Evolutionary conservation across 345 rosid genomes (phyloP), one percentile per base, ranked within the genome.

Genomic region (Excoecaria cochinchinensis): DNA sequence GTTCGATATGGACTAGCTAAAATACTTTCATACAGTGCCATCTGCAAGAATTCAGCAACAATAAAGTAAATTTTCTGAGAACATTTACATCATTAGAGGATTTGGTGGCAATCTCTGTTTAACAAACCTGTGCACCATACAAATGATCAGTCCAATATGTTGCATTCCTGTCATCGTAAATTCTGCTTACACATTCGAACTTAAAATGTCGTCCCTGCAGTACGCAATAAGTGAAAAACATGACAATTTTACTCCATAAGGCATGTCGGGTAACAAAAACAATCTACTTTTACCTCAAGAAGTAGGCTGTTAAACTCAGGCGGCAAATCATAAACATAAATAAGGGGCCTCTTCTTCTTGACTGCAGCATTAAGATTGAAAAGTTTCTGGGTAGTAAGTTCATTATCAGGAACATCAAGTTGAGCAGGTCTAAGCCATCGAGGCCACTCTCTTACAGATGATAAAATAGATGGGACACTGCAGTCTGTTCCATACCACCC

Each of bases 401-500:
- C 76, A 71, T 75, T 80, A 58, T 81, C 69, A 47, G 96, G 94
- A 75, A 92, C 79, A 79, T 89, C 87, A 74, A 95, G 75, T 62
- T 85, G 92, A 79, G 98, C 94, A 74, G 98, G 99, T 67, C 88
- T 87, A 81, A 95, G 92, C 99, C 98, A 95, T 74, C 73, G 83
- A 69, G 99, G 99, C 98, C 95, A 92, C 67, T 89, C 93, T 72
- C 87, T 85, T 24, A 95, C 82, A 38, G 98, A 80, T 13, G 98
- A 91, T 59, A 78, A 36, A 69, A 90, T 85, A 21, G 99, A 95
- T 67, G 99, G 99, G 67, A 88, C 79, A 80, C 99, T 89, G 82
- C 98, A 95, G 63, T 95, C 99, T 76, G 78, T 83, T 74, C 99
- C 99, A 80, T 90, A 89, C 97, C 99, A 95, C 39, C 97, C 96